Percentiles rank a stretch among this genome's conserved stretches.
These are phyloP conservation scores for Colletotrichum spaethianum DNA, from an alignment of 2,329 filamentous ascomycete species.

Conservation along the genomic window DNA sequence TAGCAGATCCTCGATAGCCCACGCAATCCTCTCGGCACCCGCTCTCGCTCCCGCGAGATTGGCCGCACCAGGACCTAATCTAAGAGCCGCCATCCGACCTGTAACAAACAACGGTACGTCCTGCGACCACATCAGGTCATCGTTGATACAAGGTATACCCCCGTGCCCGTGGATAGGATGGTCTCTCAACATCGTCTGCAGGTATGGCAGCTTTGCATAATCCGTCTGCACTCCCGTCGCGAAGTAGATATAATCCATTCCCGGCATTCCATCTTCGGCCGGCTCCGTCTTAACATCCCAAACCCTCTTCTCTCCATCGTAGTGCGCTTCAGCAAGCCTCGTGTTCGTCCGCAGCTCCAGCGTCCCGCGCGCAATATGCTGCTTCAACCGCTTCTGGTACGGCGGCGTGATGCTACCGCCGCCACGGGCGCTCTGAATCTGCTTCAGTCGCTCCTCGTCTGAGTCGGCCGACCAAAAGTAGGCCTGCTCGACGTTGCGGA, in stretches of 20 bases:
- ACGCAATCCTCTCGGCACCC: conserved; percentile 81
- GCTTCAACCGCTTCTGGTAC: conserved; percentile 77
- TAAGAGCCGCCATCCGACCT: conserved; percentile 76
- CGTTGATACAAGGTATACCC: conserved; percentile 80
- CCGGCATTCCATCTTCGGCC: conserved; percentile 64
- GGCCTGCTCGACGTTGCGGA: conserved; percentile 82
- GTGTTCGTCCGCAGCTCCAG: conserved; percentile 73
- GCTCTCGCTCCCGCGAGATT: conserved; percentile 82
- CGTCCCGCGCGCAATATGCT: conserved; percentile 66
- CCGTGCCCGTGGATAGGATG: conserved; percentile 74
- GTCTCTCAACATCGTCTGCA: conserved; percentile 70
- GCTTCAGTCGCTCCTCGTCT: conserved; percentile 76
- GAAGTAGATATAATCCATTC: conserved; percentile 80
- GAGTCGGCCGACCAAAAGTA: conserved; percentile 83
- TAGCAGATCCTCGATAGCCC: conserved; percentile 75
- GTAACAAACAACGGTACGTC: conserved; percentile 82
- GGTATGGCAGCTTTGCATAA: conserved; percentile 71
- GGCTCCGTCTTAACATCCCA: conserved; percentile 68
- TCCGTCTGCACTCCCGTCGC: conserved; percentile 80
- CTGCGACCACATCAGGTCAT: conserved; percentile 82
- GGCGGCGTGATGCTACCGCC: conserved; percentile 83
- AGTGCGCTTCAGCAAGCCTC: conserved; percentile 64
- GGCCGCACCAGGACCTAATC: conserved; percentile 79
- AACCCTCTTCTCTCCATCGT: conserved; percentile 58
- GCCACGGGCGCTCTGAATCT: conserved; percentile 76